Base-by-base conservation (phyloP, 306 rosid species). In the Dicorynia guianensis region DNA sequence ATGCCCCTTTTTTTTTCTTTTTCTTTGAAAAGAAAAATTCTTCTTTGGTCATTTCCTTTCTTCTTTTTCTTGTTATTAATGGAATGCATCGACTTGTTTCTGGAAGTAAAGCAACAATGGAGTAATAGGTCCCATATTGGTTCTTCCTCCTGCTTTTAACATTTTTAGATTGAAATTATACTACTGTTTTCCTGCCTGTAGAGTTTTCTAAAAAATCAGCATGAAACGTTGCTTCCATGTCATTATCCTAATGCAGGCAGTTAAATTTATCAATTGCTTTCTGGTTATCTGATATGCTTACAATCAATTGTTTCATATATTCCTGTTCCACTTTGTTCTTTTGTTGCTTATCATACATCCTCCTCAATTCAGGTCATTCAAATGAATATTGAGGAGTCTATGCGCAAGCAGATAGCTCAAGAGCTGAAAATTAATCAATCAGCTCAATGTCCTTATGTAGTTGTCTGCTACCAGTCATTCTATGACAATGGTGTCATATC, bases 401-500 rank as follows among this genome's bases (percentile, higher is more conserved):
- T 71, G 68, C 91, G 97, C 83, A 96, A 19, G 86, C 98, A 67
- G 89, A 88, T 96, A 72, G 99, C 91, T 17, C 87, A 90, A 65
- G 99, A 96, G 79, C 85, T 96, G 90, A 96, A 88, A 85, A 96
- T 96, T 80, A 92, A 96, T 80, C 97, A 90, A 81, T 82, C 96
- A 47, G 90, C 98, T 10, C 98, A 90, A 71, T 96, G 99, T 79
- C 99, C 96, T 38, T 76, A 82, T 81, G 87, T 92, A 71, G 99
- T 92, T 74, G 84, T 90, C 63, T 92, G 98, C 76, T 92, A 96
- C 82, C 93, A 84, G 58, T 96, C 98, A 65, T 90, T 89, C 81
- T 96, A 96, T 74, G 84, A 87, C 9, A 93, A 96, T 66, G 97
- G 97, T 49, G 78, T 82, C 53, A 84, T 96, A 86, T 96, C 96